Evolutionary conservation across 2,329 filamentous ascomycete species (phyloP), one percentile per base, ranked within the genome.

Genomic region (Raffaelea deltoideospora): DNA sequence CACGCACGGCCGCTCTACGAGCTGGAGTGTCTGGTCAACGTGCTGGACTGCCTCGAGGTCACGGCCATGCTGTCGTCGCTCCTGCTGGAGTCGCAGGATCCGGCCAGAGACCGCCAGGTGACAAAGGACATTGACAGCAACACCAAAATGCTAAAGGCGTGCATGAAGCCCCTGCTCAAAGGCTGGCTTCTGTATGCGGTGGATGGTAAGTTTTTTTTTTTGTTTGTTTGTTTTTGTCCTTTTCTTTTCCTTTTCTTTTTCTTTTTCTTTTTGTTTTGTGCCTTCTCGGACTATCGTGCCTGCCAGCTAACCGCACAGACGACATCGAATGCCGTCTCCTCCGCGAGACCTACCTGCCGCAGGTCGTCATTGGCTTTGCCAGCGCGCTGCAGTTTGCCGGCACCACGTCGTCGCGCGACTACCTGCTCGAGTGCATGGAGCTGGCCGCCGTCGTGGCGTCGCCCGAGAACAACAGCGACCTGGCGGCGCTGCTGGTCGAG

Each of bases 371-470:
- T 34, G 83, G 81, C 3, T 95, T 90, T 53, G 74, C 90, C 51
- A 78, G 72, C 48, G 77, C 81, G 2, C 63, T 96, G 34, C 81
- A 92, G 53, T 81, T 80, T 50, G 79, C 81, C 0, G 85, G 84
- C 4, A 76, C 75, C 33, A 68, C 73, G 34, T 62, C 92, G 31
- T 79, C 76, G 32, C 76, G 85, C 31, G 82, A 88, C 40, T 72
- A 79, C 45, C 65, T 93, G 15, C 67, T 90, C 20, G 77, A 88
- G 51, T 82, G 79, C 48, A 88, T 98, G 81, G 83, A 94, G 41
- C 64, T 98, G 14, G 78, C 85, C 1, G 75, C 77, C 1, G 53
- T 76, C 3, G 69, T 94, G 35, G 84, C 88, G 2, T 75, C 79
- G 39, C 72, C 76, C 44, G 70, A 67, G 41, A 76, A 76, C 19